Evolutionary conservation across 805 yeast species (phyloP), one percentile per base, ranked within the genome.

Genomic region (Nematodospora valgi): DNA sequence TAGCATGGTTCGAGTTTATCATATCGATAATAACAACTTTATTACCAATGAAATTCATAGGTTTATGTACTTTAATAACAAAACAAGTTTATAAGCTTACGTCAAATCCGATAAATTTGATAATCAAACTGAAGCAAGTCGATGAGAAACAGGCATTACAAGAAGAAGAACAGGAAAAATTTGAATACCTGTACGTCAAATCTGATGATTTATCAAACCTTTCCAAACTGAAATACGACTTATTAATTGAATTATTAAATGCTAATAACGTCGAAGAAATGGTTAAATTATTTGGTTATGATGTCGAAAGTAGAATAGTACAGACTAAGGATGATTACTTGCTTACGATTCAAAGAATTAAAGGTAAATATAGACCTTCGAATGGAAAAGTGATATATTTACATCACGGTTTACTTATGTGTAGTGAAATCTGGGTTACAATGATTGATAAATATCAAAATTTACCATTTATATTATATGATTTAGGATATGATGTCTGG

Each of bases 401-500:
- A 35, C 98, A 91, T 54, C 98, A 91, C 52, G 98, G 98, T 0
- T 65, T 91, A 33, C 67, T 91, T 41, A 89, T 88, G 93, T 81
- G 80, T 55, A 79, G 89, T 29, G 98, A 93, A 51, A 56, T 68
- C 17, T 83, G 95, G 94, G 57, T 63, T 26, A 67, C 72, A 6
- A 68, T 67, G 72, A 46, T 66, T 23, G 61, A 65, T 13, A 53
- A 54, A 21, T 39, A 62, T 24, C 41, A 47, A 22, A 68, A 68
- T 46, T 59, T 93, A 31, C 96, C 98, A 0, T 82, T 85, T 54
- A 63, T 77, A 2, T 68, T 91, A 22, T 80, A 80, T 41, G 87
- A 88, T 39, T 55, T 78, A 30, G 97, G 97, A 1, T 91, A 78
- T 57, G 98, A 91, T 53, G 97, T 91, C 5, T 91, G 95, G 91